These are phyloP conservation scores for Prunus padus DNA, from an alignment of 306 rosid species.

Conservation along the genomic window DNA sequence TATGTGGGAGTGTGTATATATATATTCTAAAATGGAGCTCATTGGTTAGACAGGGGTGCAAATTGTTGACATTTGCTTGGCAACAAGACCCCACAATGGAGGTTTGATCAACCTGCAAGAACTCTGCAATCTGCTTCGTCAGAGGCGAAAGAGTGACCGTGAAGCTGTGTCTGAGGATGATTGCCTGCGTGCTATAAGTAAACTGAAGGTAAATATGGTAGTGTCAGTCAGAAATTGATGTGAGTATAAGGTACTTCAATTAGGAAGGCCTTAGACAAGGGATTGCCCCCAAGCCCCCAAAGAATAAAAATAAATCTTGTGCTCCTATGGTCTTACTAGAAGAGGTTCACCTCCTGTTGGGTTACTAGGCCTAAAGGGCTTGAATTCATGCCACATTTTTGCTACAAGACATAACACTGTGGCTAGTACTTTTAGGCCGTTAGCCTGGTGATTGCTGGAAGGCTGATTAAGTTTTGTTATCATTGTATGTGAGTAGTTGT, in stretches of 20 bases:
- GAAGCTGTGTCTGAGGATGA: conserved; percentile 95
- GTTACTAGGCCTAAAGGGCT: not conserved
- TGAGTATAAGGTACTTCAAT: not conserved
- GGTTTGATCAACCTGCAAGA: conserved; percentile 87
- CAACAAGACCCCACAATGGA: conserved; percentile 87
- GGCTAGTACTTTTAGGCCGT: not conserved
- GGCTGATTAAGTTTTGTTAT: not conserved
- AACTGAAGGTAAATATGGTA: conserved; percentile 70
- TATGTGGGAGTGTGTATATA: not conserved
- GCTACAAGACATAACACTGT: too few species aligned
- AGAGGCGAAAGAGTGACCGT: conserved; percentile 72
- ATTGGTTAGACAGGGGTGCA: conserved; percentile 88
- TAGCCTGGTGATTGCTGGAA: not conserved
- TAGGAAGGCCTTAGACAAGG: not conserved
- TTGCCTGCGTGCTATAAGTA: conserved; percentile 88
- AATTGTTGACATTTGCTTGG: conserved; percentile 91
- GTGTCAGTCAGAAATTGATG: not conserved
- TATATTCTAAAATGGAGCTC: conserved; percentile 24
- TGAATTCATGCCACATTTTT: not conserved
- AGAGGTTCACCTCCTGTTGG: conserved; percentile 9
- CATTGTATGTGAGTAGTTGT: not conserved
- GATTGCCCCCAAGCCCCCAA: not conserved
- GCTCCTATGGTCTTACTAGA: not conserved
- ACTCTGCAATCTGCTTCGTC: conserved; percentile 73
- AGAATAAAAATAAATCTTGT: too few species aligned